These are phyloP conservation scores for Solanum lycopersicoides DNA, from an alignment of 257 asterid species.

Conservation along the genomic window DNA sequence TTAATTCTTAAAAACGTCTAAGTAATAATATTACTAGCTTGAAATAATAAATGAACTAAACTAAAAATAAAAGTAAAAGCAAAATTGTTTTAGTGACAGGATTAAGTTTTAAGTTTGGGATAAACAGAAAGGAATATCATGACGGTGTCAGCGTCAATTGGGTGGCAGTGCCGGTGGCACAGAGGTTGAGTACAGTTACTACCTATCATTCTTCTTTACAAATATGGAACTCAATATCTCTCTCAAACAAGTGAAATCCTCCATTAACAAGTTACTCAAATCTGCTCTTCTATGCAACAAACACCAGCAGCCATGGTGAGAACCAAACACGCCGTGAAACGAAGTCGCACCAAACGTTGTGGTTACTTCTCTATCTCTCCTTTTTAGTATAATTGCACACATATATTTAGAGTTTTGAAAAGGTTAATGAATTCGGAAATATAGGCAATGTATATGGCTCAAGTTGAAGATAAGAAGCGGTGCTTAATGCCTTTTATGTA, in stretches of 20 bases:
- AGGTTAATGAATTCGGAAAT: neutral
- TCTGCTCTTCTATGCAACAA: too few relatives aligned
- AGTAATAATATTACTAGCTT: too few relatives aligned
- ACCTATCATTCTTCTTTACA: neutral
- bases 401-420: neutral
- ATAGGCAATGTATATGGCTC: neutral
- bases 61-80: too few relatives aligned
- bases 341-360: neutral
- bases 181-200: too few relatives aligned
- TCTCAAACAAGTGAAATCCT: neutral
- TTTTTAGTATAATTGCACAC: neutral
- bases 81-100: too few relatives aligned
- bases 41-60: too few relatives aligned
- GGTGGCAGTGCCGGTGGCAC: too few relatives aligned
- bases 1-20: neutral
- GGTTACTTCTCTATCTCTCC: neutral
- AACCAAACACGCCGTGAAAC: slow-evolving; percentile 29
- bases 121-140: too few relatives aligned
- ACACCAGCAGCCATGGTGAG: slow-evolving; percentile 43
- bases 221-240: neutral
- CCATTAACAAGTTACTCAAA: neutral
- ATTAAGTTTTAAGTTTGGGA: too few relatives aligned
- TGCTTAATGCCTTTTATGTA: neutral
- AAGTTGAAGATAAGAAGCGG: neutral
- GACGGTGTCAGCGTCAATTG: too few relatives aligned